Percentiles rank a stretch among this genome's conserved stretches.
Conservation (phyloP, 306 rosid species). For the Comarum palustre region DNA sequence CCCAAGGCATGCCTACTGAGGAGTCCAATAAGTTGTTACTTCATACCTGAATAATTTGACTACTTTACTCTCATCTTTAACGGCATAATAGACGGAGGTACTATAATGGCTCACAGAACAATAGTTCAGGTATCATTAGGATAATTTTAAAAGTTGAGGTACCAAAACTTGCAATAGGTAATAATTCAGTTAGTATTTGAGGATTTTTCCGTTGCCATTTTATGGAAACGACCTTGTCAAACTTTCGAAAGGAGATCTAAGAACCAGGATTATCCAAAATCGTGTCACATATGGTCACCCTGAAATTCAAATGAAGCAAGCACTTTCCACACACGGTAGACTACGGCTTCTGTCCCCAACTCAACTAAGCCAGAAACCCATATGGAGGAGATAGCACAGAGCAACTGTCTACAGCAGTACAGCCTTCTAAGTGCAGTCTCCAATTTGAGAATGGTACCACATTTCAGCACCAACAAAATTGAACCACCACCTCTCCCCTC, state of each 20-base stretch:
- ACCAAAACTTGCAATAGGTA: too few relatives aligned
- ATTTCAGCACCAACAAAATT: neutral
- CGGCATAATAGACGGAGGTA: too few relatives aligned
- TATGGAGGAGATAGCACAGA: neutral
- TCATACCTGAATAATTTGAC: too few relatives aligned
- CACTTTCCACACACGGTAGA: neutral
- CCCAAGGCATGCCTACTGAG: conserved; percentile 26
- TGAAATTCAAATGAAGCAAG: neutral
- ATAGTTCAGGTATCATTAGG: too few relatives aligned
- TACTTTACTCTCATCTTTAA: too few relatives aligned
- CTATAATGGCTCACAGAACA: too few relatives aligned
- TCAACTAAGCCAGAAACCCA: neutral
- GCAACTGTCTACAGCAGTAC: neutral
- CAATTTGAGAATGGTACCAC: neutral
- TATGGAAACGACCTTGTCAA: neutral
- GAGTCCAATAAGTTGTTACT: conserved; percentile 15
- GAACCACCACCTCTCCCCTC: neutral
- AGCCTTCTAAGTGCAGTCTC: neutral
- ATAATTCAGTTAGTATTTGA: too few relatives aligned
- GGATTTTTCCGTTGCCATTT: neutral
- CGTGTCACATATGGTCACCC: neutral
- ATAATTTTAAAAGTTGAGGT: too few relatives aligned
- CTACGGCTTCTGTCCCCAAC: neutral
- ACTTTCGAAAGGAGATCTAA: neutral
- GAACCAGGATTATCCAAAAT: neutral